These are phyloP conservation scores for Alternaria postmessia DNA, from an alignment of 2,329 filamentous ascomycete genomes.

Conservation along the genomic window DNA sequence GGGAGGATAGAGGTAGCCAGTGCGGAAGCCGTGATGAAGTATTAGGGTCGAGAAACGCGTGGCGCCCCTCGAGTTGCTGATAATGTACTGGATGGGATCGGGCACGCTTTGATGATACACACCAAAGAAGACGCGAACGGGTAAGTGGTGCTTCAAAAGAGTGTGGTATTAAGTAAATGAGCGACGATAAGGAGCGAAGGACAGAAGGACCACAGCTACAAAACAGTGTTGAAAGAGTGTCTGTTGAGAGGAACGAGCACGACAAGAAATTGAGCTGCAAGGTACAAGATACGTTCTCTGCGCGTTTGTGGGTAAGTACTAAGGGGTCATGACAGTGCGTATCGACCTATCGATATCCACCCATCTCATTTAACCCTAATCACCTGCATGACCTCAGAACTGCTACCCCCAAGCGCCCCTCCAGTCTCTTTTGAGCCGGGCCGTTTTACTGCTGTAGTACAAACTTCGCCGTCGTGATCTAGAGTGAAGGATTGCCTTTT, in stretches of 20 bases:
- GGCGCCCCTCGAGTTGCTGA: constrained; percentile 39
- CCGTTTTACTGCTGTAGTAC: constrained; percentile 36
- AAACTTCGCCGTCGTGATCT: constrained; percentile 8
- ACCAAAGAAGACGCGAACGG: constrained; percentile 25
- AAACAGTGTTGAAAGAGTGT: constrained; percentile 33
- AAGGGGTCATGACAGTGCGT: constrained; percentile 22
- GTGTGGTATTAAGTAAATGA: constrained; percentile 34
- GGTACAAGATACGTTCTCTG: constrained; percentile 42
- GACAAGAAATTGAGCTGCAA: constrained; percentile 28
- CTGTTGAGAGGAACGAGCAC: constrained; percentile 29
- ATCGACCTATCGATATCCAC: constrained; percentile 45
- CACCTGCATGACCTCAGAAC: constrained; percentile 44
- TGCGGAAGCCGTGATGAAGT: constrained; percentile 62
- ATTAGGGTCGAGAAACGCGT: constrained; percentile 48
- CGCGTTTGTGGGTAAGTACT: constrained; percentile 31
- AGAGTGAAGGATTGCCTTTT: neutral
- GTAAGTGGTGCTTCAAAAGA: constrained; percentile 29
- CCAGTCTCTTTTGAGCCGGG: constrained; percentile 33
- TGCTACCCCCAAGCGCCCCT: constrained; percentile 29
- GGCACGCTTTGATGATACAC: constrained; percentile 21
- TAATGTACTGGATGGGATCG: constrained; percentile 13
- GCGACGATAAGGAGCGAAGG: constrained; percentile 38
- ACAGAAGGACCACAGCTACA: constrained; percentile 28
- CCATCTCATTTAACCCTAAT: constrained; percentile 41
- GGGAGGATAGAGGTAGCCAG: constrained; percentile 66